Conservation (phyloP, 257 asterid species). For the Hygrophila difformis region DNA sequence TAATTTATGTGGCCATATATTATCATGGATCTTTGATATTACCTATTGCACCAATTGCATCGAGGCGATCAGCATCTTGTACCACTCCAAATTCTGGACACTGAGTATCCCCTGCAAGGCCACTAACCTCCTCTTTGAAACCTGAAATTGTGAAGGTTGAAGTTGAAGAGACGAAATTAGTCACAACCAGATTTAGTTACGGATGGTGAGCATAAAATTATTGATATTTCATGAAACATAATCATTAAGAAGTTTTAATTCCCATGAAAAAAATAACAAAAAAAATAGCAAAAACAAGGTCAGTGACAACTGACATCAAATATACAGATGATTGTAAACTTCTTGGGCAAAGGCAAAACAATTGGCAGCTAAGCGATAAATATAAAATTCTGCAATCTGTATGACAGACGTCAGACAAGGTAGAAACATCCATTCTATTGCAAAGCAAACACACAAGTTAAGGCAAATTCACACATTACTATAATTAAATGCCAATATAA, state of each 20-base stretch:
- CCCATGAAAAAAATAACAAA: neutral
- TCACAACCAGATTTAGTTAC: slow-evolving; percentile 1
- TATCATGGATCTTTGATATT: too few relatives aligned
- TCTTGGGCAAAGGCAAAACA: too few relatives aligned
- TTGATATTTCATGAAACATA: neutral
- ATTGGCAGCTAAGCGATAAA: too few relatives aligned
- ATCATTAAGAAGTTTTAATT: neutral
- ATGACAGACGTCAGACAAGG: too few relatives aligned
- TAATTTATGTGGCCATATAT: too few relatives aligned
- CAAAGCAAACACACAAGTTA: neutral
- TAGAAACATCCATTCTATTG: neutral
- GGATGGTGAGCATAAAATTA: too few relatives aligned
- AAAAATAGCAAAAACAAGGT: slow-evolving; percentile 2
- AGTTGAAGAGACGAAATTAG: neutral
- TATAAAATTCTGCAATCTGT: too few relatives aligned
- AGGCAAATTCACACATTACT: neutral
- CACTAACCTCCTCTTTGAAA: slow-evolving; percentile 76
- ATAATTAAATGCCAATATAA: too few relatives aligned
- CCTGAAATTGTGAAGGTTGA: slow-evolving; percentile 33
- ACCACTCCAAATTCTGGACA: slow-evolving; percentile 76
- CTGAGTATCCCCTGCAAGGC: slow-evolving; percentile 24
- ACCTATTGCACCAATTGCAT: slow-evolving; percentile 99
- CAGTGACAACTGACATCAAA: neutral
- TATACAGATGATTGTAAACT: too few relatives aligned
- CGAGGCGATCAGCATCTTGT: slow-evolving; percentile 98